Percentiles rank a stretch among this genome's conserved stretches.
phyloP scores from a whole-genome alignment of 345 rosid genomes.

The Camelina laxa region DNA sequence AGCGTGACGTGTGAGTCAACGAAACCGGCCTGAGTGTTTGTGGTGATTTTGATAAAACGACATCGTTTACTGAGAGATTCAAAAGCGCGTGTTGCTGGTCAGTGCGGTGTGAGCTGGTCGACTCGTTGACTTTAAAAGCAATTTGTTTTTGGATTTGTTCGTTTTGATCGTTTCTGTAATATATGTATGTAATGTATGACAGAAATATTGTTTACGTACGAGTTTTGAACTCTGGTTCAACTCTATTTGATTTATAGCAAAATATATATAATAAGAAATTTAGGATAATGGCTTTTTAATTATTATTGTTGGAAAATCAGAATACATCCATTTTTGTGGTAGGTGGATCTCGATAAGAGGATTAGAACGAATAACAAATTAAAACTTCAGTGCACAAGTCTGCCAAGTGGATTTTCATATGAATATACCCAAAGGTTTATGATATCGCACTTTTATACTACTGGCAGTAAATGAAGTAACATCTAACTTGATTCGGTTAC shows the following conservation, averaged over 20 bases:
- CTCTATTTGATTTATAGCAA: neutral
- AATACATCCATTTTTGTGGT: slow-evolving; percentile 20
- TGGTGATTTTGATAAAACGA: slow-evolving; percentile 18
- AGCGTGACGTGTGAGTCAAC: slow-evolving; percentile 33
- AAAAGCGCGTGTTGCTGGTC: slow-evolving; percentile 37
- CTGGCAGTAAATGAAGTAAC: neutral
- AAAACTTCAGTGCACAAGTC: slow-evolving; percentile 15
- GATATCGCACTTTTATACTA: neutral
- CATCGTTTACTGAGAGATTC: neutral
- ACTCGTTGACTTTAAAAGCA: slow-evolving; percentile 32
- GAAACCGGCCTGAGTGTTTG: slow-evolving; percentile 31
- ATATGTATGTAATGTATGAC: neutral
- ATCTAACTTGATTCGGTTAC: neutral
- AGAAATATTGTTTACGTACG: slow-evolving; percentile 23
- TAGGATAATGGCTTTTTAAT: neutral
- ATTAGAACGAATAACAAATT: neutral
- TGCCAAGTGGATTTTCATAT: slow-evolving; percentile 12
- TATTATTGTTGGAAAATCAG: neutral
- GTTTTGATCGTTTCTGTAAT: slow-evolving; percentile 12
- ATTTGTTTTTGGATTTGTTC: slow-evolving; percentile 20
- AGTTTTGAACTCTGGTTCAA: slow-evolving; percentile 27
- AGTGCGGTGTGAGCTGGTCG: slow-evolving; percentile 41
- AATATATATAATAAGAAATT: neutral
- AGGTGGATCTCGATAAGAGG: slow-evolving; percentile 13
- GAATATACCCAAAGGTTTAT: neutral